Evolutionary conservation across 805 yeast species (phyloP), one percentile per base, ranked within the genome.

Genomic region (Metschnikowia continentalis): DNA sequence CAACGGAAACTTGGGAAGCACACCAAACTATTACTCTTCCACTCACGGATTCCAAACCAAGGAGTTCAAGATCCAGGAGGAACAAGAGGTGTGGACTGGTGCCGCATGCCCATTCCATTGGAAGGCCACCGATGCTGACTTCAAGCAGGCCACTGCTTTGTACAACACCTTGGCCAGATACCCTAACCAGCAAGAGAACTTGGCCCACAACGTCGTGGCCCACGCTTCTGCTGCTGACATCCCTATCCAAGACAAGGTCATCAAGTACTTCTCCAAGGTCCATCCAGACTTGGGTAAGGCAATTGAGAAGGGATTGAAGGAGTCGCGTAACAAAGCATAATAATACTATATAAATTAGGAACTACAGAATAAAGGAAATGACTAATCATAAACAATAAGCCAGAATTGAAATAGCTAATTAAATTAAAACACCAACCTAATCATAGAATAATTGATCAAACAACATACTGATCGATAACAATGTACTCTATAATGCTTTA

Each of bases 31-130:
- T 69, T 72, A 84, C 53, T 80, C 76, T 52, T 77, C 88, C 20
- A 71, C 79, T 54, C 70, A 77, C 55, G 82, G 83, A 47, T 64
- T 79, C 46, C 76, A 76, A 62, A 78, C 74, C 63, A 68, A 69
- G 56, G 56, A 63, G 40, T 66, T 75, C 58, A 75, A 73, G 56
- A 64, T 78, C 45, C 86, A 83, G 67, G 78, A 79, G 62, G 81
- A 82, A 60, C 91, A 86, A 70, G 95, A 88, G 72, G 78, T 81
- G 54, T 88, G 94, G 94, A 72, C 74, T 51, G 94, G 94, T 51
- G 81, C 90, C 49, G 94, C 94, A 43, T 73, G 84, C 54, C 89
- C 92, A 57, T 88, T 80, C 82, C 94, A 90, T 74, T 90, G 97
- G 97, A 78, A 79, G 51, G 80, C 80, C 49, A 72, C 78, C 26